Evolutionary conservation across 2,329 filamentous ascomycete species (phyloP).

Genomic region (Didymella keratinophila): DNA sequence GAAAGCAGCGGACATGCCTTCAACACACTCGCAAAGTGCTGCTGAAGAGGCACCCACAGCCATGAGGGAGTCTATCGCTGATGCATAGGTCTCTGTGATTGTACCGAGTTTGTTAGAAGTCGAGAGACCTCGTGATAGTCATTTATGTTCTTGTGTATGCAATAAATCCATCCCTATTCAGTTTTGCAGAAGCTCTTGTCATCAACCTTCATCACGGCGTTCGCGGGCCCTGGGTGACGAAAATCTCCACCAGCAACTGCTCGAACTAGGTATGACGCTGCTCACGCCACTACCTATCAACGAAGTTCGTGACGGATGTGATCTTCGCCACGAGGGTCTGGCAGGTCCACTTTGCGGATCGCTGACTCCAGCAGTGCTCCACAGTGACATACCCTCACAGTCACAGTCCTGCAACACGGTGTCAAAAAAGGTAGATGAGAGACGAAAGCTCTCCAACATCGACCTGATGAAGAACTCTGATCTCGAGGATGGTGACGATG

Average conservation of each 20-base stretch:
- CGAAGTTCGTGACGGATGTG: conserved; percentile 6
- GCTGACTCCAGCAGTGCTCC: conserved; percentile 6
- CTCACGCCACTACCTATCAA: conserved; percentile 9
- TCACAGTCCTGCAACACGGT: not conserved
- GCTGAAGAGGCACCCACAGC: conserved; percentile 11
- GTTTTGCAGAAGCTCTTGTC: not conserved
- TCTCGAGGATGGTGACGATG: not conserved
- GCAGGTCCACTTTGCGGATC: conserved; percentile 13
- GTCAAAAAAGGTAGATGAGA: not conserved
- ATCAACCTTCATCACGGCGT: not conserved
- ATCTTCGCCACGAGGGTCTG: conserved; percentile 15
- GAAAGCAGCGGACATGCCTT: conserved; percentile 5
- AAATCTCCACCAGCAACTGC: not conserved
- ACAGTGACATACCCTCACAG: conserved; percentile 9
- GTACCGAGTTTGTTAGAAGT: no score
- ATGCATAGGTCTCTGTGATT: conserved; percentile 1
- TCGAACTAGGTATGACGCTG: conserved; percentile 6
- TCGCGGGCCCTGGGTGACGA: not conserved
- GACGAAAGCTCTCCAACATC: not conserved
- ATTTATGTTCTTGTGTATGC: conserved; percentile 3
- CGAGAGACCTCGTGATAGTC: not conserved
- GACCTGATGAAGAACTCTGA: not conserved
- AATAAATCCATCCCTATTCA: conserved; percentile 5
- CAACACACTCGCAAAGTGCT: conserved; percentile 15
- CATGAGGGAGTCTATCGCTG: conserved; percentile 9